These are phyloP conservation scores for Deuterostichococcus epilithicus DNA, from an alignment of 139 green algal species.

Conservation along the genomic window DNA sequence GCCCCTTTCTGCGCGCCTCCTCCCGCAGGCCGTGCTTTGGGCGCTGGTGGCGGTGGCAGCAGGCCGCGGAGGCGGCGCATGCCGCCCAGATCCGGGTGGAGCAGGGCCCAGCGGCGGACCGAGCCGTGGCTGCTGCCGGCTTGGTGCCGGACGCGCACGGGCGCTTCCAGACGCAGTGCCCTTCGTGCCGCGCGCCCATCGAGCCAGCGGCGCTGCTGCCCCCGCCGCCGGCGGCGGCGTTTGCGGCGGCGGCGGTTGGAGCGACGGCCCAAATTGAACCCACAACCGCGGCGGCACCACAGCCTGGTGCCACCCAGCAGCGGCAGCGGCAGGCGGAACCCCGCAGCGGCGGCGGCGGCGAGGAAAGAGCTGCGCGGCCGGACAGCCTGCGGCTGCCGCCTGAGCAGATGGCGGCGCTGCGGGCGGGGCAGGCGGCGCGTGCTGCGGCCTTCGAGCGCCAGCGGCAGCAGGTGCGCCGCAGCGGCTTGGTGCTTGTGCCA, in stretches of 20 bases:
- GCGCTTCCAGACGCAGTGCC: background rate
- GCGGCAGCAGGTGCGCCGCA: background rate
- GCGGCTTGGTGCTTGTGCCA: too few species aligned
- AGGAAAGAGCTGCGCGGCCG: too few species aligned
- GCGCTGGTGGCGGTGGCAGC: background rate
- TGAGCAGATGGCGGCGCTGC: background rate
- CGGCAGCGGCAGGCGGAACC: too few species aligned
- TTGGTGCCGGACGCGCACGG: background rate
- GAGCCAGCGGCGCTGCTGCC: background rate
- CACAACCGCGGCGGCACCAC: too few species aligned
- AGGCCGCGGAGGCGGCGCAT: background rate
- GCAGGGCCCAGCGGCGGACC: background rate
- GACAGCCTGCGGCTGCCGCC: background rate
- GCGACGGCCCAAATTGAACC: too few species aligned
- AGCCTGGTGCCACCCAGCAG: too few species aligned
- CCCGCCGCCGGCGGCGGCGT: too few species aligned
- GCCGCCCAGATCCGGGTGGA: background rate
- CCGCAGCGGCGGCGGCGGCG: too few species aligned
- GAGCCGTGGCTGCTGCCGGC: background rate
- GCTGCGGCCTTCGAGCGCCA: background rate
- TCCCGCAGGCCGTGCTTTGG: background rate
- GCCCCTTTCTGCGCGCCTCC: too few species aligned
- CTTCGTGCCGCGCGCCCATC: background rate
- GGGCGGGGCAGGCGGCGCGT: background rate
- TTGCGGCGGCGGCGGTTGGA: too few species aligned